Evolutionary conservation across 257 asterid genomes (phyloP).

Genomic region (Gentiana dahurica): DNA sequence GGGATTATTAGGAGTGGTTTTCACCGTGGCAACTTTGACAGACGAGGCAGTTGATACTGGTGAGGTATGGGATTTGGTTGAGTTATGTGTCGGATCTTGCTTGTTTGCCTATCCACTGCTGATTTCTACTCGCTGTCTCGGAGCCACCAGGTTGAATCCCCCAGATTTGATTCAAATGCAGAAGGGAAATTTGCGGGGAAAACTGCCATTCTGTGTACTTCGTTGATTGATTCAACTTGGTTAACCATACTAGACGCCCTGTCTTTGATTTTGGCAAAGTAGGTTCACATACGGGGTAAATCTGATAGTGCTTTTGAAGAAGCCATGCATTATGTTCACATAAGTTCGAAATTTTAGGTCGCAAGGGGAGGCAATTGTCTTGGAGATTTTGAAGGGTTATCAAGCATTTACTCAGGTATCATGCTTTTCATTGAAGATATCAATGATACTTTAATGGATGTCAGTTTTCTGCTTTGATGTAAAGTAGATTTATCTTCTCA

Average conservation of each 20-base stretch:
- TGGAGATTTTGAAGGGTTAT: slow-evolving; percentile 96
- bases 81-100: slow-evolving; percentile 1
- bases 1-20: slow-evolving; percentile 91
- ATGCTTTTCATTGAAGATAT: background rate
- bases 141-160: slow-evolving; percentile 77
- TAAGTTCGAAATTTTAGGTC: slow-evolving; percentile 42
- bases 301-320: slow-evolving; percentile 2
- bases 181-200: slow-evolving; percentile 51
- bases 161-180: slow-evolving; percentile 69
- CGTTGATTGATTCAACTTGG: slow-evolving; percentile 95
- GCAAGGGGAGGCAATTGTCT: slow-evolving; percentile 96
- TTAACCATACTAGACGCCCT: slow-evolving; percentile 87
- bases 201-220: slow-evolving; percentile 65
- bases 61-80: slow-evolving; percentile 45
- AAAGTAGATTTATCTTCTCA: background rate
- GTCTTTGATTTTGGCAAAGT: slow-evolving; percentile 84
- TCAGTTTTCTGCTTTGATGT: too few species aligned
- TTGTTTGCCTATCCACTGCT: slow-evolving; percentile 12
- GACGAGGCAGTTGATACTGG: slow-evolving; percentile 96
- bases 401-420: slow-evolving; percentile 97
- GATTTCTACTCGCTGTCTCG: slow-evolving; percentile 22
- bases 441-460: too few species aligned
- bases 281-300: slow-evolving; percentile 17
- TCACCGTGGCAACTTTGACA: slow-evolving; percentile 93
- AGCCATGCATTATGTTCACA: slow-evolving; percentile 15